Evolutionary conservation across 2,329 filamentous ascomycete genomes (phyloP), one percentile per base, ranked within the genome.

Genomic region (Claviceps spartinae): DNA sequence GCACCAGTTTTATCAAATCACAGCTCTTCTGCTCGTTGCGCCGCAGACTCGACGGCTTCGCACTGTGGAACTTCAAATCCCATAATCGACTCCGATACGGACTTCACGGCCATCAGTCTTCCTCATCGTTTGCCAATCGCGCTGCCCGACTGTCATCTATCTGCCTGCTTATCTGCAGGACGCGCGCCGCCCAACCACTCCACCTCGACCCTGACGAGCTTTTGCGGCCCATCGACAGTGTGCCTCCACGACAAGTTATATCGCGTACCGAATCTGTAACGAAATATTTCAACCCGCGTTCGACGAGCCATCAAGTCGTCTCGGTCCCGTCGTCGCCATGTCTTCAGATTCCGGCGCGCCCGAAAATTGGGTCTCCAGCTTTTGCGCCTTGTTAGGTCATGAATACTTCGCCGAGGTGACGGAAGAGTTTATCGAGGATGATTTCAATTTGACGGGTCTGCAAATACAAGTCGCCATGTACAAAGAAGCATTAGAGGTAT

Each of bases 381-480:
- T 96, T 69, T 98, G 93, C 75, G 89, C 88, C 41, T 76, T 97
- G 46, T 79, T 97, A 55, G 93, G 93, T 56, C 93, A 98, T 67
- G 93, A 98, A 70, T 98, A 97, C 73, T 98, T 98, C 69, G 93
- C 93, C 56, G 93, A 98, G 73, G 91, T 98, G 49, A 93, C 88
- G 46, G 93, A 98, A 71, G 93, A 98, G 64, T 98, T 98, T 63
- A 97, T 98, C 65, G 93, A 98, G 69, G 93, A 98, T 81, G 93
- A 98, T 69, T 98, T 98, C 77, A 98, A 98, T 70, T 76, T 98
- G 58, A 98, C 93, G 1, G 93, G 93, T 48, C 76, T 98, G 62
- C 89, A 95, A 69, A 86, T 84, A 54, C 91, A 97, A 71, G 93
- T 98, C 50, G 85, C 88, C 57, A 95, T 96, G 87, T 98, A 98